Evolutionary conservation across 352 stramenopile genomes (phyloP).

Genomic region (Globisporangium ultimum): DNA sequence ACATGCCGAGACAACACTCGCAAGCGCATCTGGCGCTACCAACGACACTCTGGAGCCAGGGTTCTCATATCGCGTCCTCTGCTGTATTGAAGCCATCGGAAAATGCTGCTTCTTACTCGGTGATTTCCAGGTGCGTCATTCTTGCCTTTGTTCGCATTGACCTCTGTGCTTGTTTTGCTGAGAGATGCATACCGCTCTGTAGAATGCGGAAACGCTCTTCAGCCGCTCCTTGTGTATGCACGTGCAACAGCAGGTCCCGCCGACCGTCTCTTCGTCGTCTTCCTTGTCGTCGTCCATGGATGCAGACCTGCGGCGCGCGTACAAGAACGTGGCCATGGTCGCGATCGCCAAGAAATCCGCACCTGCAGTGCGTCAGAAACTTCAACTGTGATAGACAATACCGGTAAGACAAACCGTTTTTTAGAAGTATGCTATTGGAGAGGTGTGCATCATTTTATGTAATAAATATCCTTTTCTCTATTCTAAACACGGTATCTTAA

Average conservation of each 20-base stretch:
- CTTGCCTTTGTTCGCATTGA: not conserved
- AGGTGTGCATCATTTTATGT: no score
- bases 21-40: conserved; percentile 12
- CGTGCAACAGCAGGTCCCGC: not conserved
- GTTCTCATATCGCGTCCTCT: conserved; percentile 7
- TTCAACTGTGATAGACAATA: not conserved
- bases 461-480: no score
- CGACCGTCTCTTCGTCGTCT: no score
- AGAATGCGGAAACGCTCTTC: conserved; percentile 48
- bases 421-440: no score
- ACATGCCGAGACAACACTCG: conserved; percentile 20
- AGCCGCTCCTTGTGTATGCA: conserved; percentile 23
- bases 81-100: conserved; percentile 44
- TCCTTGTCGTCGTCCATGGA: no score
- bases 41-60: no score
- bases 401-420: no score
- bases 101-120: conserved; percentile 56
- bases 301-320: conserved; percentile 27
- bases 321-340: conserved; percentile 65
- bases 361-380: conserved; percentile 11
- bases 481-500: no score
- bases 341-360: conserved; percentile 31
- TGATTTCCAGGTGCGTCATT: conserved; percentile 36
- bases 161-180: not conserved
- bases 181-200: not conserved